phyloP scores from a whole-genome alignment of 129 eudicot genomes.

The sunflower (Helianthus annuus) region HanXRQr2.0-SUNRISE NC_035449.2:37135885-37136384 shows the following conservation, averaged over 20 bases:
- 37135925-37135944: not conserved
- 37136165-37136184: constrained; percentile 99
- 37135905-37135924: not conserved
- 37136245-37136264: constrained; percentile 18
- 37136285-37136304: too few species aligned
- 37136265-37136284: too few species aligned
- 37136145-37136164: constrained; percentile 67
- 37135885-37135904: not conserved
- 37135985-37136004: not conserved
- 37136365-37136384: too few species aligned
- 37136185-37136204: constrained; percentile 99
- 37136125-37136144: constrained; percentile 4
- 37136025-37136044: constrained; percentile 96
- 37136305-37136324: too few species aligned
- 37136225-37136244: constrained; percentile 87
- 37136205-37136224: constrained; percentile 90
- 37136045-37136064: constrained; percentile 95
- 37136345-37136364: too few species aligned
- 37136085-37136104: not conserved
- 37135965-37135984: not conserved
- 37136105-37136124: not conserved
- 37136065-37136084: constrained; percentile 31
- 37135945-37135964: not conserved
- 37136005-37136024: constrained; percentile 98
- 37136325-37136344: too few species aligned